These are phyloP conservation scores for Dictyostelium firmibasis DNA, from an alignment of 78 protist species.

Conservation along the genomic window DNA sequence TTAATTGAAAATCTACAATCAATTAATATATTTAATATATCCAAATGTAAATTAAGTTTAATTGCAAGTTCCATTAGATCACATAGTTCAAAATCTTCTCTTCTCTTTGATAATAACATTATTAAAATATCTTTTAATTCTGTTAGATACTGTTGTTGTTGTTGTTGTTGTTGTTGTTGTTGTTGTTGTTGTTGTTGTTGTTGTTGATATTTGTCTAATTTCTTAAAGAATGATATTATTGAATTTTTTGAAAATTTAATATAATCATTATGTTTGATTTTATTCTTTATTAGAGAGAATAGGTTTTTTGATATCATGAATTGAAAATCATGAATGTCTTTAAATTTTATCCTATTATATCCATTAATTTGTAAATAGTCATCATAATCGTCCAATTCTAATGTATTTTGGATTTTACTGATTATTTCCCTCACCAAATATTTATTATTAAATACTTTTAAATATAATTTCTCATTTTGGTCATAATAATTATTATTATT, in stretches of 20 bases:
- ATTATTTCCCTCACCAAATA: neutral
- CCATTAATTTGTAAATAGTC: neutral
- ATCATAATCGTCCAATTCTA: neutral
- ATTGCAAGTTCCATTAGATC: neutral
- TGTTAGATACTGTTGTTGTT: neutral
- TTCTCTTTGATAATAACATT: neutral
- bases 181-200: neutral
- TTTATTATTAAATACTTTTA: neutral
- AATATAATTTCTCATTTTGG: neutral
- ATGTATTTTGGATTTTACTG: neutral
- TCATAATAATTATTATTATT: neutral
- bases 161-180: neutral
- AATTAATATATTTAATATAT: neutral
- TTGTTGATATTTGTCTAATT: neutral
- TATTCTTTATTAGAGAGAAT: neutral
- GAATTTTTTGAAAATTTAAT: neutral
- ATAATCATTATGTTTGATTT: neutral
- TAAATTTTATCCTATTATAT: neutral
- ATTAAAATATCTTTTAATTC: neutral
- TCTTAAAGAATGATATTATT: neutral
- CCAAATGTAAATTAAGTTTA: neutral
- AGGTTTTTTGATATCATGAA: neutral
- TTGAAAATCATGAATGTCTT: neutral
- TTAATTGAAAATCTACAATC: neutral
- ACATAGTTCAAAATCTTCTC: neutral